phyloP scores from a whole-genome alignment of 1,284 basidiomycete species.

The Leccinum subrobustum region DNA sequence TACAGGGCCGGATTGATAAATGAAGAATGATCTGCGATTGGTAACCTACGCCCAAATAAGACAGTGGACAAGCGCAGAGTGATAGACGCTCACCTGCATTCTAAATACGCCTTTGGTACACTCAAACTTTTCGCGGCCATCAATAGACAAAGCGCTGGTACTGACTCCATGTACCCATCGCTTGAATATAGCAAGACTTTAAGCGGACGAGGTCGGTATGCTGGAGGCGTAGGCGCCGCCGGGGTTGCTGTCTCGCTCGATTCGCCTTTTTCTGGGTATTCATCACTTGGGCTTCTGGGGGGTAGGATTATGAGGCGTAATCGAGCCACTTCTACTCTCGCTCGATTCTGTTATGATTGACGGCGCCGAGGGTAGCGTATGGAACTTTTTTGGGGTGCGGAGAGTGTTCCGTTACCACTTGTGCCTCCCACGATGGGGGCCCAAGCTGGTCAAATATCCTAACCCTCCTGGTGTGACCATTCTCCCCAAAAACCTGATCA shows the following conservation, averaged over 20 bases:
- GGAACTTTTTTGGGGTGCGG: not conserved
- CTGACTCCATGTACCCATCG: slow-evolving; percentile 90
- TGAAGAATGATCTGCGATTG: slow-evolving; percentile 84
- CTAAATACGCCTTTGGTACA: slow-evolving; percentile 88
- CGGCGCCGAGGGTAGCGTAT: not conserved
- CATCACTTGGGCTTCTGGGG: not conserved
- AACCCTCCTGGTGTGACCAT: not conserved
- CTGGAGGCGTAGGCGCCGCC: not conserved
- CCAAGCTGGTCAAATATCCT: not conserved
- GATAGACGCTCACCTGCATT: slow-evolving; percentile 54
- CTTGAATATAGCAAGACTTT: slow-evolving; percentile 73
- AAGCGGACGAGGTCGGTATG: slow-evolving; percentile 50
- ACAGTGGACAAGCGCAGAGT: not conserved
- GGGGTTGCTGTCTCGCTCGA: slow-evolving; percentile 1
- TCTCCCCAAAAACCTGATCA: not conserved
- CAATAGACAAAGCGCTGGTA: slow-evolving; percentile 84
- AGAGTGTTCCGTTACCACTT: not conserved
- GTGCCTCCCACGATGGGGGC: not conserved
- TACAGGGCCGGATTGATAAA: slow-evolving; percentile 65
- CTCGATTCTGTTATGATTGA: not conserved
- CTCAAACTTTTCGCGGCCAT: slow-evolving; percentile 76
- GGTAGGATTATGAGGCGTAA: not conserved
- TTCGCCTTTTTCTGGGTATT: slow-evolving; percentile 1
- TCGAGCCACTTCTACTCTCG: not conserved
- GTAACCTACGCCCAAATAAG: slow-evolving; percentile 41